These are phyloP conservation scores for Cyberlindnera americana DNA, from an alignment of 805 yeast genomes.

Conservation along the genomic window DNA sequence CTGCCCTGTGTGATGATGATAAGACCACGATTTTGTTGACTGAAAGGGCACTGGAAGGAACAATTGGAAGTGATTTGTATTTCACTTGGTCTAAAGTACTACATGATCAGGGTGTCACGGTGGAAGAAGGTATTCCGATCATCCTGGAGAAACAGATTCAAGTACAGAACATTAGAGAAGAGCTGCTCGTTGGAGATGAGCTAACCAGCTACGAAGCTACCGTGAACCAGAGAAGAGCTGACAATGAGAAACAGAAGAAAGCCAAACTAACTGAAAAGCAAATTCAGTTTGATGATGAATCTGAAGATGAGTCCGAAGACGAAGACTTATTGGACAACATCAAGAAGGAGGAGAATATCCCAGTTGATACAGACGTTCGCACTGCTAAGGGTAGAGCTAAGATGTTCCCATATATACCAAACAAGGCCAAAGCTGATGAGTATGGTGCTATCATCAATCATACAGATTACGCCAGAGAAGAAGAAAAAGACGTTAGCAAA, in stretches of 20 bases:
- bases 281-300: constrained; percentile 28
- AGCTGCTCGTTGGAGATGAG: constrained; percentile 47
- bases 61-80: constrained; percentile 49
- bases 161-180: constrained; percentile 43
- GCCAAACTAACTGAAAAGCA: constrained; percentile 29
- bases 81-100: constrained; percentile 43
- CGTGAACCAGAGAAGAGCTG: constrained; percentile 44
- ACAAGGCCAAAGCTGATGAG: constrained; percentile 68
- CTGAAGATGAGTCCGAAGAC: constrained; percentile 26
- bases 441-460: constrained; percentile 78
- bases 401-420: constrained; percentile 74
- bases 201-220: constrained; percentile 43
- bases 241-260: constrained; percentile 30
- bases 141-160: constrained; percentile 44
- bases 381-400: constrained; percentile 33
- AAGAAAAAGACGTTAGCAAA: constrained; percentile 38
- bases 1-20: constrained; percentile 56
- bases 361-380: constrained; percentile 33
- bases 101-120: constrained; percentile 36
- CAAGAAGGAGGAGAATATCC: constrained; percentile 18
- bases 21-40: constrained; percentile 73
- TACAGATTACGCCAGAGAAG: constrained; percentile 56
- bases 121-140: constrained; percentile 62
- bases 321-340: constrained; percentile 25
- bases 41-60: constrained; percentile 49